These are phyloP conservation scores for Termitomyces titanicus DNA, from an alignment of 768 basidiomycete species.

Conservation along the genomic window DNA sequence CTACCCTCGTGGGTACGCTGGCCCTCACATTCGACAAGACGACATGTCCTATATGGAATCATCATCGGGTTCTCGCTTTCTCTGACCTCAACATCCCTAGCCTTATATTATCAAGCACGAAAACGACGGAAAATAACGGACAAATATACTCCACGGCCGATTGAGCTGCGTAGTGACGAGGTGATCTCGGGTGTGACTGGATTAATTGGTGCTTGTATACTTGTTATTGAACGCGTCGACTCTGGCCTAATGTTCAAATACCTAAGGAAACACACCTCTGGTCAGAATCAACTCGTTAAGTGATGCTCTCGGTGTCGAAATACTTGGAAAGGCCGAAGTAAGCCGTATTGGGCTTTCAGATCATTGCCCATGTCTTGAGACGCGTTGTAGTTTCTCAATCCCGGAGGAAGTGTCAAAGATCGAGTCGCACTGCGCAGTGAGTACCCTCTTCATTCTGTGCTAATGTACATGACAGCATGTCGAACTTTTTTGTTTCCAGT, in stretches of 20 bases:
- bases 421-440: conserved; percentile 90
- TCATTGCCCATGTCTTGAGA: neutral
- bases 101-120: conserved; percentile 47
- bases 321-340: conserved; percentile 94
- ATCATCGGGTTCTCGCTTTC: conserved; percentile 77
- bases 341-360: conserved; percentile 8
- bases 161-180: conserved; percentile 74
- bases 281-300: conserved; percentile 90
- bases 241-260: neutral
- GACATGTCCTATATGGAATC: conserved; percentile 42
- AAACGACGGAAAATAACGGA: conserved; percentile 39
- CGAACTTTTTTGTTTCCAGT: conserved; percentile 43
- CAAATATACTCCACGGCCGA: conserved; percentile 48
- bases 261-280: conserved; percentile 88
- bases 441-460: conserved; percentile 15
- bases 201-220: conserved; percentile 64
- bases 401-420: conserved; percentile 97
- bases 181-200: conserved; percentile 78
- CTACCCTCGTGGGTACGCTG: conserved; percentile 31
- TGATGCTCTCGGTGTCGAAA: conserved; percentile 87
- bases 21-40: conserved; percentile 31
- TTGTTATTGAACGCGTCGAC: neutral
- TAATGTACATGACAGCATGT: neutral
- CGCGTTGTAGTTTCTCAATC: conserved; percentile 77
- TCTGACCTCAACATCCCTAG: conserved; percentile 62